Base-by-base conservation (phyloP, 768 basidiomycete genomes). In the Naematelia aurantialba region DNA sequence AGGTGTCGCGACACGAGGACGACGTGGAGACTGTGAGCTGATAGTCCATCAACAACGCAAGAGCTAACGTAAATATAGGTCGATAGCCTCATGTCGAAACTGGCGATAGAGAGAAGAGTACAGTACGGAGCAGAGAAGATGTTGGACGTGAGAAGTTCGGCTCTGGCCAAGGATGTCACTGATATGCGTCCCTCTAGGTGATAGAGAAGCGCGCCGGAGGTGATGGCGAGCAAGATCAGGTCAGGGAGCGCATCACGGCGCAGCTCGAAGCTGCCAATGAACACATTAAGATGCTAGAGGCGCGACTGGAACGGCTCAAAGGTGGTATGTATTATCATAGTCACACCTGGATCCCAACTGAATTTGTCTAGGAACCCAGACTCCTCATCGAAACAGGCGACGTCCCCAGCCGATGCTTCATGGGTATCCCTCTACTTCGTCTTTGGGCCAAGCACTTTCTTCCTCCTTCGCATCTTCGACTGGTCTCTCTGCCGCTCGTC, bases 41-140 rank as follows among this genome's bases (percentile, higher is more conserved):
- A 8, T 17, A 39, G 8, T 39, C 34, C 34, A 17, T 39, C 34
- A 8, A 39, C 34, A 8, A 39, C 34, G 21, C 46, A 5, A 26
- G 46, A 19, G 21, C n/a, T 47, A 5, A 21, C 19, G n/a, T 11
- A 21, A 8, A 21, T 19, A 26, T 48, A 90, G 90, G 77, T 91
- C 49, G 85, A 86, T 46, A 78, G 81, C 4, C 80, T 96, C 19
- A 83, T 84, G 51, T 82, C 81, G 55, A 84, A 85, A 69, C 80
- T 93, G 19, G 83, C 84, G 54, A 81, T 88, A 60, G 87, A 92
- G 78, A 85, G 84, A 61, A 82, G 87, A 55, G 90, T 96, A 61
- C 90, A 85, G 74, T 91, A 91, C 76, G 92, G 92, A 11, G 92
- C 92, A 0, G 90, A 93, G 80, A 91, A 88, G 66, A 82, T 97